Conservation (phyloP, 2,329 filamentous ascomycete species). For the Claviceps pazoutovae region DNA sequence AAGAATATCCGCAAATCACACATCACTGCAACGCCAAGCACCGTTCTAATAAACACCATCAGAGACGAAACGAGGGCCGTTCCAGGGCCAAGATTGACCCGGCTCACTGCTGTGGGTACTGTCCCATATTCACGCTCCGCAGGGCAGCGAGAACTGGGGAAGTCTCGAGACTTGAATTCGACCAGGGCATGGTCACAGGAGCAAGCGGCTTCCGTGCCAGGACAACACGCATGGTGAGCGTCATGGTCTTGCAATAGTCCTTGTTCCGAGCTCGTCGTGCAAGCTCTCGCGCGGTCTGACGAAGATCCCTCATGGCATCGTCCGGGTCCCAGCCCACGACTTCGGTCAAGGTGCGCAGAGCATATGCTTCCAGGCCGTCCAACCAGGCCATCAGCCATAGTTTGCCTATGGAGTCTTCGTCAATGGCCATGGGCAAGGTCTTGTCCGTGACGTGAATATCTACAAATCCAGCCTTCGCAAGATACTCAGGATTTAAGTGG, state of each 20-base stretch:
- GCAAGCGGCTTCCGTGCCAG: conserved; percentile 35
- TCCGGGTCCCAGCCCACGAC: conserved; percentile 38
- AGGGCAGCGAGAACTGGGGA: no score
- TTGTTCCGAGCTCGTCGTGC: conserved; percentile 33
- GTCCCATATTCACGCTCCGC: no score
- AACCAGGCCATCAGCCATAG: conserved; percentile 39
- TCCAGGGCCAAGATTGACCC: no score
- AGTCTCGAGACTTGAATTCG: no score
- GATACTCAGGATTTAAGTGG: conserved; percentile 31
- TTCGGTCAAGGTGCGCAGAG: conserved; percentile 36
- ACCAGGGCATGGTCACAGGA: background rate
- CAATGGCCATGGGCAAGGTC: conserved; percentile 32
- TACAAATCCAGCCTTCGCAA: conserved; percentile 36
- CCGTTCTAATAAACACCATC: no score
- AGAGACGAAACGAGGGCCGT: no score
- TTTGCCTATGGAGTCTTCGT: conserved; percentile 33
- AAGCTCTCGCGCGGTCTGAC: conserved; percentile 33
- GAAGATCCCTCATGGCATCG: conserved; percentile 32
- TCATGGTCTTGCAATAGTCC: conserved; percentile 26
- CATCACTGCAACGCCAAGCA: no score
- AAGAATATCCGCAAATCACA: no score
- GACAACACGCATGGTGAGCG: conserved; percentile 33
- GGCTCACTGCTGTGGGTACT: no score
- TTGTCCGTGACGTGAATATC: conserved; percentile 35
- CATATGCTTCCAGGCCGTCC: conserved; percentile 34